A percentile compares a stretch with the other conserved stretches of the same genome.
phyloP scores from a whole-genome alignment of 2,329 filamentous ascomycete genomes.

The Talaromyces marneffei region DNA sequence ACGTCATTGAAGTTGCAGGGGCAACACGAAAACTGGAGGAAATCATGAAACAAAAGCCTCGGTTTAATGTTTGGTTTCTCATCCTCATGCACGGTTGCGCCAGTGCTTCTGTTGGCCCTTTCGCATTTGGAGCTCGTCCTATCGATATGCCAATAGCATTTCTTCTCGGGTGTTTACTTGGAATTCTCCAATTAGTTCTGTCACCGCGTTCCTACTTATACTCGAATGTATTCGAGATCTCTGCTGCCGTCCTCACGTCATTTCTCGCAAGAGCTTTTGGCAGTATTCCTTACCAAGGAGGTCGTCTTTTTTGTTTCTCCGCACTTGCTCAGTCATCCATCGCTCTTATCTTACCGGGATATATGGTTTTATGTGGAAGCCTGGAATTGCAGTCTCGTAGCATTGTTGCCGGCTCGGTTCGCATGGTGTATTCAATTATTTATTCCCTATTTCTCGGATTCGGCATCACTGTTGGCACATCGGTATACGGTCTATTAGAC shows the following conservation, averaged over 20 bases:
- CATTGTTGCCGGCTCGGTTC: slow-evolving; percentile 67
- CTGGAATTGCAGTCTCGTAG: slow-evolving; percentile 66
- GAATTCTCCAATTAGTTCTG: slow-evolving; percentile 67
- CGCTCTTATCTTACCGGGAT: slow-evolving; percentile 66
- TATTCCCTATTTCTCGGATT: slow-evolving; percentile 69
- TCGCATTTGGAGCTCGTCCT: slow-evolving; percentile 70
- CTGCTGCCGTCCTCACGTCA: slow-evolving; percentile 60
- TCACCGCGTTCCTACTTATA: slow-evolving; percentile 67
- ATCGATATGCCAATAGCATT: slow-evolving; percentile 79
- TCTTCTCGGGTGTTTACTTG: slow-evolving; percentile 67
- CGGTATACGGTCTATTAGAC: slow-evolving; percentile 59
- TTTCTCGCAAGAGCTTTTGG: slow-evolving; percentile 65
- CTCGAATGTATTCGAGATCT: slow-evolving; percentile 62
- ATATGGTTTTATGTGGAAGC: slow-evolving; percentile 56
- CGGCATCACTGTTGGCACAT: slow-evolving; percentile 63
- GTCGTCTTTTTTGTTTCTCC: slow-evolving; percentile 62
- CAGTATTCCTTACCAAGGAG: slow-evolving; percentile 51
- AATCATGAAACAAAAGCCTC: slow-evolving; percentile 55
- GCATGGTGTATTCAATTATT: slow-evolving; percentile 69
- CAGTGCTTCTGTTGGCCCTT: slow-evolving; percentile 69
- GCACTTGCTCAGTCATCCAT: slow-evolving; percentile 67
- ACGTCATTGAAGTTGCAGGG: slow-evolving; percentile 44
- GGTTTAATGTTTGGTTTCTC: slow-evolving; percentile 50
- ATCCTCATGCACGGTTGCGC: slow-evolving; percentile 71
- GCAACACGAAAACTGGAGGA: slow-evolving; percentile 42